Evolutionary conservation across 2,329 filamentous ascomycete species (phyloP), one percentile per base, ranked within the genome.

Genomic region (Xylariaceae sp.): DNA sequence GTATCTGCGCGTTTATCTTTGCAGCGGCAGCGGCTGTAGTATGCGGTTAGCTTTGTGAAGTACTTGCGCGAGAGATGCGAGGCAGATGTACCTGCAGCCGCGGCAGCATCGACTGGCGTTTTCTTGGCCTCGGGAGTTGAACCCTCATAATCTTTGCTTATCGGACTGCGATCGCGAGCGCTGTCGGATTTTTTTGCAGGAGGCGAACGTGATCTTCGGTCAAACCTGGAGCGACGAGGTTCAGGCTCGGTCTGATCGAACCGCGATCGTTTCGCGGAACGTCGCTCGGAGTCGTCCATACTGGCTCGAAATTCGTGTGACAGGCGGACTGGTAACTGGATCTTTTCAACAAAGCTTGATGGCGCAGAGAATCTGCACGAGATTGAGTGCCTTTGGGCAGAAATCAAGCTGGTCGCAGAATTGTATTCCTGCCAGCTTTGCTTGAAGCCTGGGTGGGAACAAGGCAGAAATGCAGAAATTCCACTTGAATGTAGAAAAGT

Each of bases 171-270:
- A 55, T 88, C 89, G 61, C 91, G 83, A 53, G 76, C 71, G 34
- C 78, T 68, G 48, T 94, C 87, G 19, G 80, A 73, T 53, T 82
- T 79, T 57, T 80, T 76, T 19, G 74, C 66, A 19, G 80, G 77
- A 17, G 89, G 89, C 24, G 89, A 95, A 51, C 89, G 85, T 44
- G 93, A 97, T 56, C 93, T 85, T 56, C 90, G 82, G 67, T 96
- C 91, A 66, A 95, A 96, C 62, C 90, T 81, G 37, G 89, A 94
- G 33, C 77, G 61, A 54, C 82, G 84, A 43, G 85, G 81, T 59
- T 93, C 88, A 4, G 87, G 82, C 62, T 91, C 88, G 35, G 83
- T 93, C 65, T 94, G 88, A 63, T 97, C 91, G 67, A 97, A 96
- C 64, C 91, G 89, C 60, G 89, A 95, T 48, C 89, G 85, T 73